Evolutionary conservation across 306 rosid genomes (phyloP), one percentile per base, ranked within the genome.

Genomic region (Trifolium subterraneum): DNA sequence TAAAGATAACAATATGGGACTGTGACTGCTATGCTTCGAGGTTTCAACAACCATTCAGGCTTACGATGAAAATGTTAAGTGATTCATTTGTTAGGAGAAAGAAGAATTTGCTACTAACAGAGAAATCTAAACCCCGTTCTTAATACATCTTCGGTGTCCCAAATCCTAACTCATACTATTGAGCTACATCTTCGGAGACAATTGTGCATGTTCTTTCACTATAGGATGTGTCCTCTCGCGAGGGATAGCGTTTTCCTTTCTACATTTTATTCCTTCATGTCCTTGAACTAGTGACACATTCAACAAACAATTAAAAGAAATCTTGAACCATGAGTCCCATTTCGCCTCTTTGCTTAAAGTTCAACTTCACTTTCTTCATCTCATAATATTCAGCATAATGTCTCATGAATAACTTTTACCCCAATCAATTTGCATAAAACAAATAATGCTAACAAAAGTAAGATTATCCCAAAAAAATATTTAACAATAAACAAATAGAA

Each of bases 351-450:
- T 62, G 23, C 20, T 62, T 55, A 11, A 19, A 19, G 27, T 52
- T 52, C 61, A 55, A 62, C 44, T 71, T 10, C 13, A 56, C 42
- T 71, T 38, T 71, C 55, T 66, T 39, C 52, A 25, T 38, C 33
- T 23, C 29, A 25, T 52, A 72, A 25, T 29, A 74, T 81, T 72
- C 82, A 79, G 54, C 78, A 29, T 29, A 29, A 29, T 29, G 6
- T 29, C 33, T 29, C 33, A 29, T 29, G 33, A 29, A 29, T 4
- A 29, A 29, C 33, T 4, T 29, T 29, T 29, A 4, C 33, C 4
- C 33, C 33, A 73, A 84, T 72, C 72, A 73, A 85, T 84, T 77
- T 84, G 87, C 89, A 77, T 13, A 54, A 55, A 66, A 77, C 73
- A 68, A 82, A 79, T 76, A 31, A 64, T 70, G 85, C 61, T 61